Conservation (phyloP, 1,139 yeast species). For the Candida tunisiensis region DNA sequence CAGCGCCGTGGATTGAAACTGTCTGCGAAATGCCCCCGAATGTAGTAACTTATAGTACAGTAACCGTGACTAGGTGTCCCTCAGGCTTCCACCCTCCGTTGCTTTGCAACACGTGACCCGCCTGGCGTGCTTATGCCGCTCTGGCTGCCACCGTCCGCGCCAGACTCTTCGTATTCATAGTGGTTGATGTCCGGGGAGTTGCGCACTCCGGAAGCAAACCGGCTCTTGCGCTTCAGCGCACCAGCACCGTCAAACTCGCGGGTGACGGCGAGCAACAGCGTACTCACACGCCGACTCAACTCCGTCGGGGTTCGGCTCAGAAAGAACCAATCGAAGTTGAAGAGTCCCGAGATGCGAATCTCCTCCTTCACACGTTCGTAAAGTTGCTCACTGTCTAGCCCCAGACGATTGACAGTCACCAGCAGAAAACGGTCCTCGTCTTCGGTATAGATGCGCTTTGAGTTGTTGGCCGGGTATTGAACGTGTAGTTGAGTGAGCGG, state of each 20-base stretch:
- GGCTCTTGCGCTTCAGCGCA: slow-evolving; percentile 15
- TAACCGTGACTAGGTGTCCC: neutral
- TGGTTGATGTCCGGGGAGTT: neutral
- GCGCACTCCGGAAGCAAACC: slow-evolving; percentile 1
- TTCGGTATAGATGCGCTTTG: slow-evolving; percentile 69
- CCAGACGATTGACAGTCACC: slow-evolving; percentile 56
- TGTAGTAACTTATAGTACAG: too few species aligned
- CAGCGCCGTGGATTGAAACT: too few species aligned
- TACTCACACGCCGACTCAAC: slow-evolving; percentile 63
- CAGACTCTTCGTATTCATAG: neutral
- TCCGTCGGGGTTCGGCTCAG: slow-evolving; percentile 76
- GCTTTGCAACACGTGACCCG: neutral
- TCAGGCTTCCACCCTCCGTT: neutral
- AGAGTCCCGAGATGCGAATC: slow-evolving; percentile 52
- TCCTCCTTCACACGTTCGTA: slow-evolving; percentile 68
- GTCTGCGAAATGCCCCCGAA: too few species aligned
- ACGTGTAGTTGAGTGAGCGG: slow-evolving; percentile 67
- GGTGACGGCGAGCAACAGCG: slow-evolving; percentile 60
- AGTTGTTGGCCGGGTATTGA: slow-evolving; percentile 67
- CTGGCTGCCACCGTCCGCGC: neutral
- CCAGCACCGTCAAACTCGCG: slow-evolving; percentile 51
- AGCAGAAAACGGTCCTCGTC: slow-evolving; percentile 76
- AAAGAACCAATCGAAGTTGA: slow-evolving; percentile 83
- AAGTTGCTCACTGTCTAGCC: slow-evolving; percentile 52
- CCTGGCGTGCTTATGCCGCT: neutral